phyloP scores from a whole-genome alignment of 768 basidiomycete species.

The Suillus clintonianus region DNA sequence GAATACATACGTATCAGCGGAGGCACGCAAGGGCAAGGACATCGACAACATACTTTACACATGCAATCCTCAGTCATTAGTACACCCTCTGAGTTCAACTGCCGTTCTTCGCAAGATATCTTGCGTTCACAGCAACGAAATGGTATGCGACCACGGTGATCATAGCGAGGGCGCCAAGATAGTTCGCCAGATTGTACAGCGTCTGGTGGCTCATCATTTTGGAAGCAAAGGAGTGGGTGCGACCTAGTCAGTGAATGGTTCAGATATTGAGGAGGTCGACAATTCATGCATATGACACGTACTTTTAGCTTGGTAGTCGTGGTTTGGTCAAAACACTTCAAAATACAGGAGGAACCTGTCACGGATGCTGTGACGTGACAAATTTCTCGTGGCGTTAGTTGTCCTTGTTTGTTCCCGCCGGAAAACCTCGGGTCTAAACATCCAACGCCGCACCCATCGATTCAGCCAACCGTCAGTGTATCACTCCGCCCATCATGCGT shows the following conservation, averaged over 20 bases:
- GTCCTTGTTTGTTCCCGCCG: constrained; percentile 35
- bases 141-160: constrained; percentile 88
- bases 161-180: constrained; percentile 85
- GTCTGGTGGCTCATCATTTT: constrained; percentile 82
- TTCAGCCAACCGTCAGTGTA: constrained; percentile 4
- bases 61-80: background rate
- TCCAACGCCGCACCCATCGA: background rate
- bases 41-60: background rate
- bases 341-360: background rate
- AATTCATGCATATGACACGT: background rate
- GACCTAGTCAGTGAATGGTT: constrained; percentile 1
- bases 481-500: constrained; percentile 42
- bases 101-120: constrained; percentile 37
- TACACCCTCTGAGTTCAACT: background rate
- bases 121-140: constrained; percentile 83
- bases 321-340: constrained; percentile 2
- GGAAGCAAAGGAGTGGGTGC: constrained; percentile 2
- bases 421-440: constrained; percentile 26
- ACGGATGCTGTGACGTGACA: background rate
- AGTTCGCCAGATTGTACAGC: constrained; percentile 79
- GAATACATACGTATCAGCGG: background rate
- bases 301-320: constrained; percentile 16
- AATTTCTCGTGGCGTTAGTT: constrained; percentile 22
- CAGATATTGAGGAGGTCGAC: background rate
- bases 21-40: background rate